Evolutionary conservation across 1,284 basidiomycete species (phyloP), one percentile per base, ranked within the genome.

Genomic region (Fereydounia khargensis): DNA sequence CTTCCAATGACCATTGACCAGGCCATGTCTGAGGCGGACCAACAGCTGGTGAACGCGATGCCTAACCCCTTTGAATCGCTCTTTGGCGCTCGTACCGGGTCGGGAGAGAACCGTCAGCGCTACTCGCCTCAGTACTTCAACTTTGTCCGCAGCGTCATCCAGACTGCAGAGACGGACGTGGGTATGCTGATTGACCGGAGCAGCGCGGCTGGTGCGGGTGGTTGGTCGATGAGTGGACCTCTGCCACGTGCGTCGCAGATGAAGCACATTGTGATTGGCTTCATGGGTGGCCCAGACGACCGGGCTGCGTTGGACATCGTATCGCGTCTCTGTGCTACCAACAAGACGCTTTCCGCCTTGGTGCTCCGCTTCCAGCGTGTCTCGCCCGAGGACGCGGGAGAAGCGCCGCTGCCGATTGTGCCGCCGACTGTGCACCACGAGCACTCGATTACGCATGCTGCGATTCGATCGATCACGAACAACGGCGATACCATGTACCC

Each of bases 261-360:
- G 83, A 41, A 85, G 59, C 88, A 88, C 62, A 76, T 91, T 40
- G 86, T 91, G 78, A 75, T 94, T 28, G 87, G 88, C 0, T 95
- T 94, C 82, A 87, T 91, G 73, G 91, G 91, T 39, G 91, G 91
- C 0, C 86, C 89, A 0, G 91, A 96, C 75, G 91, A 95, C 70
- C 83, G 91, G 2, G 81, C 89, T 8, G 88, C 89, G 0, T 79
- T 95, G 19, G 44, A 52, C 14, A 42, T 72, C 1, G 50, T 65
- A 1, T 28, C 48, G 7, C 17, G 54, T 17, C 50, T 70, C 6
- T 61, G 59, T 20, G 54, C 49, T 17, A 46, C 46, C 46, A 72
- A 72, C 28, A 49, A 47, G 28, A 42, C 52, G 7, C 42, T 68
- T 3, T 45, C 35, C 4, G 58, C 60, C 18, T 47, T 55, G 3